These are phyloP conservation scores for Spongiforma sp. DNA, from an alignment of 1,284 basidiomycete species.

Conservation along the genomic window DNA sequence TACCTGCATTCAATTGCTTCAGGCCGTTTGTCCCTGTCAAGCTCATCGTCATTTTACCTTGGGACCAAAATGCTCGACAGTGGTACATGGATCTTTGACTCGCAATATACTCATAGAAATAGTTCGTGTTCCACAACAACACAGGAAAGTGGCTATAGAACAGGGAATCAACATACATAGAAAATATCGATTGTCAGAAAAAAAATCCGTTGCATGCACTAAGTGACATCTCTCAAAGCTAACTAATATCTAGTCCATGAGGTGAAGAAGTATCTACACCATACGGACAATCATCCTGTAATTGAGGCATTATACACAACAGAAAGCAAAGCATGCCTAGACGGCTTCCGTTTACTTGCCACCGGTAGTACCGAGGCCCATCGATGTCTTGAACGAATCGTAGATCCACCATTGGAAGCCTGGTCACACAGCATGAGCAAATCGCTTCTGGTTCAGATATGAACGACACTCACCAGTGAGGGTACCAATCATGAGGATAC, in stretches of 20 bases:
- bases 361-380: slow-evolving; percentile 84
- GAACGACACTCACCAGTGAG: slow-evolving; percentile 55
- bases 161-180: too few species aligned
- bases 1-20: too few species aligned
- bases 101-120: too few species aligned
- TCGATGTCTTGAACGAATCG: slow-evolving; percentile 76
- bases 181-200: too few species aligned
- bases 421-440: slow-evolving; percentile 12
- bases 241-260: not conserved
- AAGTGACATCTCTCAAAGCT: slow-evolving; percentile 12
- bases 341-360: slow-evolving; percentile 75
- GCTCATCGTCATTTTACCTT: too few species aligned
- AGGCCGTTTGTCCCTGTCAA: too few species aligned
- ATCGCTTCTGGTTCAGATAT: not conserved
- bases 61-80: too few species aligned
- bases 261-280: slow-evolving; percentile 14
- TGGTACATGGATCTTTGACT: too few species aligned
- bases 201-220: too few species aligned
- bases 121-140: too few species aligned
- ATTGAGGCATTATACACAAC: slow-evolving; percentile 13
- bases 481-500: slow-evolving; percentile 83
- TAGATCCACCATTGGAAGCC: slow-evolving; percentile 92
- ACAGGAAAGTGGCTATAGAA: too few species aligned
- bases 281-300: slow-evolving; percentile 10
- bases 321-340: not conserved